These are phyloP conservation scores for Hypoxylon sp. DNA, from an alignment of 2,329 filamentous ascomycete genomes.

Conservation along the genomic window DNA sequence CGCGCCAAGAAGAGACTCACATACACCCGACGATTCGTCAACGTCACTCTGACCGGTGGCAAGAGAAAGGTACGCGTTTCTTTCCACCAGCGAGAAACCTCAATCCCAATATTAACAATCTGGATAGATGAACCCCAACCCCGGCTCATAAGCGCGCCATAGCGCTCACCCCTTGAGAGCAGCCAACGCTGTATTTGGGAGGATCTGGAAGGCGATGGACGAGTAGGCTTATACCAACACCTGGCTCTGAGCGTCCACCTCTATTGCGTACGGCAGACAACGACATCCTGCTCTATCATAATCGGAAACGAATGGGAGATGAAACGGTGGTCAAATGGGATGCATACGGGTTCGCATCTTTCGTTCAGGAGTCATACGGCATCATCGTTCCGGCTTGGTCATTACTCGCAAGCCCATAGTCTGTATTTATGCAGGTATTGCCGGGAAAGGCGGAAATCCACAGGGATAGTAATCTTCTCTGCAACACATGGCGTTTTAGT, in stretches of 20 bases:
- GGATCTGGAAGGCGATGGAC: conserved; percentile 49
- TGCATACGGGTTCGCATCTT: conserved; percentile 45
- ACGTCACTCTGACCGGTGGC: conserved; percentile 96
- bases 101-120: conserved; percentile 37
- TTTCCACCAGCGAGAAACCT: not conserved
- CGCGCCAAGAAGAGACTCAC: conserved; percentile 96
- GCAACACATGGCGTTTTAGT: conserved; percentile 3
- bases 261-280: conserved; percentile 44
- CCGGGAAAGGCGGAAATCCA: conserved; percentile 43
- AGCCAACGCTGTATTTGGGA: conserved; percentile 46
- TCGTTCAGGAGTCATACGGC: conserved; percentile 51
- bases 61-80: conserved; percentile 88
- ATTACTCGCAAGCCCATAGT: conserved; percentile 40
- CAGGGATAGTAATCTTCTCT: conserved; percentile 41
- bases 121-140: conserved; percentile 59
- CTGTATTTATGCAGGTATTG: conserved; percentile 46
- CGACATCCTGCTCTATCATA: conserved; percentile 43
- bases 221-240: conserved; percentile 30
- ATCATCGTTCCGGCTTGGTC: conserved; percentile 49
- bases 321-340: conserved; percentile 43
- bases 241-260: conserved; percentile 48
- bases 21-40: conserved; percentile 98
- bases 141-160: conserved; percentile 52
- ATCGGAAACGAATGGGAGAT: conserved; percentile 44
- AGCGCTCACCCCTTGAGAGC: conserved; percentile 43